Percentiles rank a stretch among this genome's conserved stretches.
phyloP scores from a whole-genome alignment of 139 green algal genomes.

The Pycnococcus provasolii region DNA sequence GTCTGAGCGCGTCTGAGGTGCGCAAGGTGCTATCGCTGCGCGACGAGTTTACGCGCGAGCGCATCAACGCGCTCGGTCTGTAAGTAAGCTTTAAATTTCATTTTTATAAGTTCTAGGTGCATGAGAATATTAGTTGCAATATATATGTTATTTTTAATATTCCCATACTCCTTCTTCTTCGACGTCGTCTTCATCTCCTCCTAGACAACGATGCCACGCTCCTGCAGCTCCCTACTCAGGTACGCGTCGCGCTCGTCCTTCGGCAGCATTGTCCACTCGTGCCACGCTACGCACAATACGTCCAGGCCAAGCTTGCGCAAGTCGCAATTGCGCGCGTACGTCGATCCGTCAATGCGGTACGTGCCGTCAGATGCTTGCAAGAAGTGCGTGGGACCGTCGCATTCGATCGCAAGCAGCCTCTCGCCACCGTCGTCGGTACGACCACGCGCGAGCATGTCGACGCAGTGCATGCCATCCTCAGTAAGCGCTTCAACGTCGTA shows the following conservation, averaged over 20 bases:
- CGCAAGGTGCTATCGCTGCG: conserved; percentile 52
- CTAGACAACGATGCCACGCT: background rate
- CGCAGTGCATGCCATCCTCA: too few relatives aligned
- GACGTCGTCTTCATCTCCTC: background rate
- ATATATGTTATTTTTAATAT: background rate
- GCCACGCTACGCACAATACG: too few relatives aligned
- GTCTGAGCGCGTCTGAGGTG: conserved; percentile 64
- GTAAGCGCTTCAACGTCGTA: too few relatives aligned
- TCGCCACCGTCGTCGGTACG: too few relatives aligned
- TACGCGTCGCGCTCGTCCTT: background rate
- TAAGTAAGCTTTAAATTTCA: conserved; percentile 12
- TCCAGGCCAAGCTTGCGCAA: too few relatives aligned
- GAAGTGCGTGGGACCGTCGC: too few relatives aligned
- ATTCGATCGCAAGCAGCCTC: too few relatives aligned
- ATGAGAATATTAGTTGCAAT: background rate
- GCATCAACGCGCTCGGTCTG: conserved; percentile 46
- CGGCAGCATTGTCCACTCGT: background rate
- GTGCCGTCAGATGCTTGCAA: too few relatives aligned
- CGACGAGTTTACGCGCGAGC: conserved; percentile 55
- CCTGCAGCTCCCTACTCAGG: background rate
- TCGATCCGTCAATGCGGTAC: too few relatives aligned
- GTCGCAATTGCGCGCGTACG: too few relatives aligned
- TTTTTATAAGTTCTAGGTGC: background rate
- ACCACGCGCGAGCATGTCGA: too few relatives aligned
- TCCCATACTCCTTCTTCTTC: too few relatives aligned